Conservation (phyloP, 1,284 basidiomycete species). For the Naganishia sp. region DNA sequence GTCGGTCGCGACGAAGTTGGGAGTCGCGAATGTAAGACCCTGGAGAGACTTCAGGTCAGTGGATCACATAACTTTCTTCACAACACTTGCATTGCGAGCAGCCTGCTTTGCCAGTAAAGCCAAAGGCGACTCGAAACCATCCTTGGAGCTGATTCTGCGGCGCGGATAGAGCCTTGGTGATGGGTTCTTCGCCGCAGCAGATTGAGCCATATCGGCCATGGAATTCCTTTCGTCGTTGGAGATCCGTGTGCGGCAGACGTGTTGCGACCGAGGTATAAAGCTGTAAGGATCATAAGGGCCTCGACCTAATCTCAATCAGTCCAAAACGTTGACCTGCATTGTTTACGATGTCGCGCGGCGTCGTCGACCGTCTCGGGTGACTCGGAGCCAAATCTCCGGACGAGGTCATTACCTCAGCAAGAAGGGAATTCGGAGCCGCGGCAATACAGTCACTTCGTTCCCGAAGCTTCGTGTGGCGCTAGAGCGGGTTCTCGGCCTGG, state of each 20-base stretch:
- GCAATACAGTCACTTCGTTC: not conserved
- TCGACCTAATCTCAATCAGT: too few species aligned
- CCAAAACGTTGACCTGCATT: not conserved
- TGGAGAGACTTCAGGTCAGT: not conserved
- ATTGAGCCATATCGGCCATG: constrained; percentile 4
- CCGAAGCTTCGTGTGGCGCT: constrained; percentile 4
- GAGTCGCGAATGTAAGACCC: constrained; percentile 15
- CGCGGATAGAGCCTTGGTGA: constrained; percentile 14
- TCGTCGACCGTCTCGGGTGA: not conserved
- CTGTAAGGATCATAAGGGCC: too few species aligned
- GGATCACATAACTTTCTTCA: too few species aligned
- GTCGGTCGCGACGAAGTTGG: not conserved
- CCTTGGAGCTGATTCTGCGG: constrained; percentile 24
- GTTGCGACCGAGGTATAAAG: too few species aligned
- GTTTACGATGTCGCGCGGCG: constrained; percentile 11
- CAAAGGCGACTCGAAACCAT: constrained; percentile 24
- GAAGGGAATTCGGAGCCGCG: not conserved
- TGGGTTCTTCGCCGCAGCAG: not conserved
- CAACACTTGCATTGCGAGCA: constrained; percentile 9
- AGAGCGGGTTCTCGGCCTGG: not conserved
- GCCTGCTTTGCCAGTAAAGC: constrained; percentile 26
- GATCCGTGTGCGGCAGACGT: too few species aligned
- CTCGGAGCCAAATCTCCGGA: not conserved
- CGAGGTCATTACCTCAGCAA: not conserved
- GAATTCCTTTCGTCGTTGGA: too few species aligned